Base-by-base conservation (phyloP, 768 basidiomycete species). In the Scleroderma bovista region DNA sequence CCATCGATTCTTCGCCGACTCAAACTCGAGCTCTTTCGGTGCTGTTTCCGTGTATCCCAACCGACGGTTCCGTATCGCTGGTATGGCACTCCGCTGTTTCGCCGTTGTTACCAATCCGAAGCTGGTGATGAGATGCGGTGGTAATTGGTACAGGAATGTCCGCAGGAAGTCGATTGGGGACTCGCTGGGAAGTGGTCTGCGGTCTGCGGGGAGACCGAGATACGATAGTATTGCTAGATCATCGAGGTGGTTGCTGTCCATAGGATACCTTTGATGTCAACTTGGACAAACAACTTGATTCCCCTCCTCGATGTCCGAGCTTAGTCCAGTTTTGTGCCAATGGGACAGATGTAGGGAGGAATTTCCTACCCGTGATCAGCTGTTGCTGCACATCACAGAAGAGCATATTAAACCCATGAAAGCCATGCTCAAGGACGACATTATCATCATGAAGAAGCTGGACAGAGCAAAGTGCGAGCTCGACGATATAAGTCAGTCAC, bases 1-100 rank as follows among this genome's bases (percentile, higher is more conserved):
- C 87, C 89, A 91, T 22, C 65, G 69, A 26, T 64, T 72, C 40
- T 71, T 73, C 6, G 84, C 88, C 22, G 68, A 59, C 3, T 66
- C 65, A 58, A 84, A 80, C 16, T 64, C 63, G 4, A 92, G 70
- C 53, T 83, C 77, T 4, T 69, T 63, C 17, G 88, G 84, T 44
- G 71, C 68, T 15, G 73, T 75, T 38, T 72, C 72, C 19, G 73
- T 71, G 66, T 83, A 90, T 57, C 75, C 77, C 19, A 86, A 71
- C 9, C 89, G 77, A 43, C 89, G 73, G 63, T 92, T 93, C 33
- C 88, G 76, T 48, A 93, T 84, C 17, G 68, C 62, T 11, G 82
- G 68, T 45, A 93, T 73, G 9, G 61, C 65, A 3, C 84, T 81
- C 50, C 89, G 79, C 51, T 88, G 73, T 51, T 77, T 86, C 3